Evolutionary conservation across 2,329 filamentous ascomycete species (phyloP), one percentile per base, ranked within the genome.

Genomic region (Talaromyces atroroseus): DNA sequence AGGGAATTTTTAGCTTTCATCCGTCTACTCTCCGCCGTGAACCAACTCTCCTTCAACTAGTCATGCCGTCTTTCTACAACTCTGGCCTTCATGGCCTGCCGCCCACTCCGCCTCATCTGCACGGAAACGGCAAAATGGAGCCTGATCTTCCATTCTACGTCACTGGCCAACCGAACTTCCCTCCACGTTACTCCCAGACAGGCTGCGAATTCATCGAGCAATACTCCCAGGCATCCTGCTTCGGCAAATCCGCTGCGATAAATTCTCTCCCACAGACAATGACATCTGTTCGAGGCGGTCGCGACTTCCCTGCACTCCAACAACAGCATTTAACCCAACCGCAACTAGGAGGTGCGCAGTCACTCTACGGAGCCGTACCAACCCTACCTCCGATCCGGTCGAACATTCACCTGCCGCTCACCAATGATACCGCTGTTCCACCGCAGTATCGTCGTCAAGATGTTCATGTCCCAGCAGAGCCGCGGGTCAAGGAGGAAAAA

Each of bases 401-500:
- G 61, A 74, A 68, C 56, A 66, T 72, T 40, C 71, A 73, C 58
- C 62, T 74, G 38, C 70, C 71, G 20, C 66, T 72, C 34, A 53
- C 42, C 46, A 73, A 74, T 71, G 73, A 75, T 18, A 69, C 63
- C 58, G 65, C 71, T n/a, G 69, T 75, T 44, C 68, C 71, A 14
- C 66, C 68, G 24, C 74, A 75, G 55, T 75, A 76, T 61, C 72
- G 71, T 49, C 72, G 70, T 49, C 70, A 72, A 52, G 73, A 76
- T 44, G 62, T 68, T 51, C 68, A 70, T 55, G 64, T 68, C 34
- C 71, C 69, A 52, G 69, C 73, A 57, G 65, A 71, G 50, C 67
- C 65, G 45, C 67, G 59, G 26, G 70, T 67, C 24, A 86, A 85
- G 71, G 83, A 86, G 64, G 83, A 86, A 64, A 86, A 85, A 71